phyloP scores from a whole-genome alignment of 73 alveolate species.

The Symbiodinium pilosum region DNA sequence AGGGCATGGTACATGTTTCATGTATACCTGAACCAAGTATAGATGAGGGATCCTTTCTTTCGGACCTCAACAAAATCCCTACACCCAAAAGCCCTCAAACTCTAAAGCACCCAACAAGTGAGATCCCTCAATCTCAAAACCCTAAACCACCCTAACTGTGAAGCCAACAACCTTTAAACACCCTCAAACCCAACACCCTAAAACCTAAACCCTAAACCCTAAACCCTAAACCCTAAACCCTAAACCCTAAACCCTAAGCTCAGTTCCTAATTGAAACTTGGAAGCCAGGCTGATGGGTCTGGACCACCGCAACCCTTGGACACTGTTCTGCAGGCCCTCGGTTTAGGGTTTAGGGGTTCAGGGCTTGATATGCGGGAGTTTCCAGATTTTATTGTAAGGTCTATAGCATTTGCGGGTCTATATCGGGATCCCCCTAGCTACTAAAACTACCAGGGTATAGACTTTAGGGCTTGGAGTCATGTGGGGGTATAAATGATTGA shows the following conservation, averaged over 20 bases:
- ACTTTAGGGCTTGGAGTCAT: too few relatives aligned
- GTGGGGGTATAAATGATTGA: too few relatives aligned
- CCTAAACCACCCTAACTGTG: too few relatives aligned
- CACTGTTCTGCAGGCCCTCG: background rate
- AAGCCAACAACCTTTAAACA: background rate
- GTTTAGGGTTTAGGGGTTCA: background rate
- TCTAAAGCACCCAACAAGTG: too few relatives aligned
- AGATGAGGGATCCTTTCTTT: too few relatives aligned
- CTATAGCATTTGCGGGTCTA: too few relatives aligned
- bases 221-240: background rate
- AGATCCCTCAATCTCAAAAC: background rate
- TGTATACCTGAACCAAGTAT: too few relatives aligned
- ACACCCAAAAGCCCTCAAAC: background rate
- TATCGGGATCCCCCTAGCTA: too few relatives aligned
- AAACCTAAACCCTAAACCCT: background rate
- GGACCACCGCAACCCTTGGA: conserved; percentile 2
- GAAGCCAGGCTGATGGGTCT: background rate
- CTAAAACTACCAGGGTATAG: too few relatives aligned
- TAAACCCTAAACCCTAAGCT: too few relatives aligned
- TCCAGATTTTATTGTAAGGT: too few relatives aligned
- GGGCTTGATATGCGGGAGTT: too few relatives aligned
- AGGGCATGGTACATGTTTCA: background rate
- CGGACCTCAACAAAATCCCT: background rate
- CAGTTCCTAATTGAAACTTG: background rate
- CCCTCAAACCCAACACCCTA: background rate